Base-by-base conservation (phyloP, 1,284 basidiomycete genomes). In the Ustilago hordei region DNA sequence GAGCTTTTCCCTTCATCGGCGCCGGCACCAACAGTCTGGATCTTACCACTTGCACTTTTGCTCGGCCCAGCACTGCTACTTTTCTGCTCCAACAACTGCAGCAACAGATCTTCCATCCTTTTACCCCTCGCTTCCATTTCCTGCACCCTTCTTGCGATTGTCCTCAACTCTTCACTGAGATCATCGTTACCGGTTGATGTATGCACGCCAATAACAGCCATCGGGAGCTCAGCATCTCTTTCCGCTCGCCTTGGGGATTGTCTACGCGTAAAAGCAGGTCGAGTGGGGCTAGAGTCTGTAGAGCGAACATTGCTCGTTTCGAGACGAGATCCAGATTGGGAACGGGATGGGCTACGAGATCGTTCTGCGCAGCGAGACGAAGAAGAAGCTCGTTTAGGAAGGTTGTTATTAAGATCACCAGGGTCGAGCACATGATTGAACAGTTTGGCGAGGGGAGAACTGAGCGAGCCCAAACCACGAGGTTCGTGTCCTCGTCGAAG, bases 51-150 rank as follows among this genome's bases (percentile, higher is more conserved):
- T 7, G 31, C 19, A 28, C 31, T 32, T 13, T 39, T 41, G 32
- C 54, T 57, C 17, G 54, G 54, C n/a, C 23, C 50, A 8, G 13
- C n/a, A 32, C 38, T 64, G 34, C 55, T 50, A 54, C 43, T 50
- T 47, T 63, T 55, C 54, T 39, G 58, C 52, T 70, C 67, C 38
- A 75, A 43, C 53, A 75, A 28, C 54, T 70, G 63, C 48, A 75
- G 35, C 8, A 75, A 64, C 47, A 75, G 43, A 48, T 75, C 64
- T 34, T 80, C 75, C 50, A 80, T 80, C n/a, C 71, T 39, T 38
- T 71, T 71, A 13, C 63, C 71, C 3, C 78, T 52, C 15, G 72
- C 69, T 31, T 80, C 74, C 65, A 75, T 73, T 53, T 74, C 68
- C 39, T 64, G 66, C 28, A 76, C 65, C 41, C 71, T 72, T 5